Evolutionary conservation across 345 rosid genomes (phyloP).

Genomic region (Corchorus olitorius): DNA sequence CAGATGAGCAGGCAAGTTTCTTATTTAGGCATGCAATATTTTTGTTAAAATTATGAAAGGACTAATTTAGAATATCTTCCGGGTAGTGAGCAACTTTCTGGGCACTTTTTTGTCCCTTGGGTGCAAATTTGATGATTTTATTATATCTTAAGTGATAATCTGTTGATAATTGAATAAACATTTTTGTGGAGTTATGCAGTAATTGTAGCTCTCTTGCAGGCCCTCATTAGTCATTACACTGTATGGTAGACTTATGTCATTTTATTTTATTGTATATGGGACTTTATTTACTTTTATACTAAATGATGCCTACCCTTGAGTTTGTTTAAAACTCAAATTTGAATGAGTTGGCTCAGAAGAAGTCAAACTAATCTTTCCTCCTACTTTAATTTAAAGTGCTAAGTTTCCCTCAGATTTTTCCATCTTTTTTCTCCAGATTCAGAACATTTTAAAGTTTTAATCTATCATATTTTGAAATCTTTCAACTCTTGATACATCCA

Average conservation of each 20-base stretch:
- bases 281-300: background rate
- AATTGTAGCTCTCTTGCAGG: background rate
- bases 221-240: background rate
- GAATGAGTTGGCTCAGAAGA: background rate
- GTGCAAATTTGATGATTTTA: background rate
- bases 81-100: background rate
- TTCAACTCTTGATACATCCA: background rate
- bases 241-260: background rate
- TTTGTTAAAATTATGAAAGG: background rate
- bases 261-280: background rate
- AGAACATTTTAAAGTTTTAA: background rate
- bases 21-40: conserved; percentile 4
- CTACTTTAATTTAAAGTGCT: background rate
- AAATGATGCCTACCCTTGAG: background rate
- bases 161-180: background rate
- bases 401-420: background rate
- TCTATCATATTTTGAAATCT: background rate
- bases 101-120: background rate
- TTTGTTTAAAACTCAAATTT: background rate
- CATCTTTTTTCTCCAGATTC: background rate
- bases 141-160: background rate
- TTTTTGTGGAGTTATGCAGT: background rate
- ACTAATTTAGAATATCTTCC: background rate
- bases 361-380: background rate
- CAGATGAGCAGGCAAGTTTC: conserved; percentile 72